Evolutionary conservation across 495 filamentous ascomycete species (phyloP), one percentile per base, ranked within the genome.

Genomic region (Beverwykella pulmonaria): DNA sequence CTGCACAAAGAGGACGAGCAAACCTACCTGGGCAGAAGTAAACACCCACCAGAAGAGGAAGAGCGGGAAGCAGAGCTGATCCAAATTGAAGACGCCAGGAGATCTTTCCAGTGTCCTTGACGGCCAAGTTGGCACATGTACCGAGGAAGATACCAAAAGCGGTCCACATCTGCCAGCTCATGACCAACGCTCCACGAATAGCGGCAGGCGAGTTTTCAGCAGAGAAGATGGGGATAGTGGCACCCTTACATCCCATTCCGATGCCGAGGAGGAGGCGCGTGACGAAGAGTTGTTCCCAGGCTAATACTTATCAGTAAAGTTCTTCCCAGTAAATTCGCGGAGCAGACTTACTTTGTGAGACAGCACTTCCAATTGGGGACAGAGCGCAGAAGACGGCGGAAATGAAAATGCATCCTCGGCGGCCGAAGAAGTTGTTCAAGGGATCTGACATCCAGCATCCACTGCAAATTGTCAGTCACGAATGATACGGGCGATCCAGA

Each of bases 41-140:
- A 63, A 92, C 84, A 27, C 88, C 83, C 22, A 84, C 26, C 1
- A 87, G 22, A 2, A 92, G 78, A 2, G 88, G 89, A 0, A 93
- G 79, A 2, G 89, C 87, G 1, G 90, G 90, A 69, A 93, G 85
- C 70, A 90, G 90, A 6, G 91, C 88, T 27, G 89, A 91, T 4
- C 88, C 90, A 15, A 95, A 72, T 80, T 92, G 90, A 44, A 93
- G 80, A 36, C 91, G 81, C 91, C 91, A 93, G 57, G 89, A 79
- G 61, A 88, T 83, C 12, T 64, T 56, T 9, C 81, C 82, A 10
- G 80, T 75, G 25, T 84, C 71, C 49, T 79, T 77, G 23, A 93
- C 86, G 0, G 84, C 85, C 25, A 95, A 77, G 68, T 93, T 92
- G 39, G 90, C 84, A 53, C 81, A 84, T 1, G 82, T 86, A 17